Percentiles rank a stretch among this genome's conserved stretches.
These are phyloP conservation scores for Annulohypoxylon nitens DNA, from an alignment of 495 filamentous ascomycete genomes.

Conservation along the genomic window DNA sequence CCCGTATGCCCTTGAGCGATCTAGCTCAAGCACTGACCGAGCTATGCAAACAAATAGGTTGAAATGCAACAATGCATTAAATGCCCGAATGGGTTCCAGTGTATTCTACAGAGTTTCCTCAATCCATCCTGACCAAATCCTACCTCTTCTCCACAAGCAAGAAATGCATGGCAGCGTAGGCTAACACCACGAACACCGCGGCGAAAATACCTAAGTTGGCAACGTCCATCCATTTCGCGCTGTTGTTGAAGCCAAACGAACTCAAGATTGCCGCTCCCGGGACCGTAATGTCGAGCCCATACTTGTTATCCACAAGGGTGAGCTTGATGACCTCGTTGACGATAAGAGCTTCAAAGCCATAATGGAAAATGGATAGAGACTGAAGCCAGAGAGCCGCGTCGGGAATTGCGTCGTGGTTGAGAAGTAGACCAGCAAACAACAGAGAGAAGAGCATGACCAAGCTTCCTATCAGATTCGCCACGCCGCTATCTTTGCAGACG, in stretches of 20 bases:
- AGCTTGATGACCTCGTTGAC: slow-evolving; percentile 97
- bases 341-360: slow-evolving; percentile 94
- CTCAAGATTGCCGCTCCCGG: slow-evolving; percentile 94
- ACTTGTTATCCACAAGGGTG: slow-evolving; percentile 91
- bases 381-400: slow-evolving; percentile 87
- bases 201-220: slow-evolving; percentile 85
- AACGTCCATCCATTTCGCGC: slow-evolving; percentile 87
- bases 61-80: slow-evolving; percentile 38
- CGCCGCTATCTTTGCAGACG: slow-evolving; percentile 88
- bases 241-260: slow-evolving; percentile 89
- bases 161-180: slow-evolving; percentile 93
- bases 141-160: slow-evolving; percentile 92
- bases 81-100: slow-evolving; percentile 23
- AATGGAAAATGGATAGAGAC: slow-evolving; percentile 98
- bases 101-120: slow-evolving; percentile 37
- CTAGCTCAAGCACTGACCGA: slow-evolving; percentile 36
- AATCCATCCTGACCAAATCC: slow-evolving; percentile 12
- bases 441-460: slow-evolving; percentile 98
- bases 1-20: slow-evolving; percentile 29
- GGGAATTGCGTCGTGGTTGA: slow-evolving; percentile 96
- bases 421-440: slow-evolving; percentile 89
- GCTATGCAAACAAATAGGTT: slow-evolving; percentile 43
- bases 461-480: slow-evolving; percentile 94
- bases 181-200: slow-evolving; percentile 84
- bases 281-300: slow-evolving; percentile 94